Base-by-base conservation (phyloP, 106 monocot species). In the Gastrodia elata region DNA sequence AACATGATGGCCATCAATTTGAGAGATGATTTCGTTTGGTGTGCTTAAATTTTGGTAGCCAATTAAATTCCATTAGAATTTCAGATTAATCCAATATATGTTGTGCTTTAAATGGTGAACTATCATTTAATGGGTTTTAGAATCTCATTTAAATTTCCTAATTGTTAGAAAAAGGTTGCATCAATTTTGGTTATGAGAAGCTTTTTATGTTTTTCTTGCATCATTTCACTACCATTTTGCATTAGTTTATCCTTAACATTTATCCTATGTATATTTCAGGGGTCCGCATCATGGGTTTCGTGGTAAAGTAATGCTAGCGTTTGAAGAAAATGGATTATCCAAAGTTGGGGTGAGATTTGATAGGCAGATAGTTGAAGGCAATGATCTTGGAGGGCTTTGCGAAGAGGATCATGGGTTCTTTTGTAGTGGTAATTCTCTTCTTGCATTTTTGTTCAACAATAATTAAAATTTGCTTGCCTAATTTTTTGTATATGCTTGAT, bases 341-440 rank as follows among this genome's bases (percentile, higher is more conserved):
- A 98, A 98, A 89, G 74, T 98, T 86, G 98, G 93, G 65, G 93
- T 98, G 28, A 76, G 98, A 83, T 98, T 98, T 76, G 98, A 98
- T 76, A 91, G 74, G 71, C 87, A 84, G 80, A 85, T 98, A 71
- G 79, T 78, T 68, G 88, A 98, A 39, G 98, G 98, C 24, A 98
- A 83, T 79, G 92, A 98, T 82, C 88, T 98, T 73, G 98, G 98
- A 30, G 91, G 93, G 26, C 74, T 93, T 42, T 98, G 98, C 48
- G 98, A 98, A 80, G 91, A 89, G 74, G 93, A 98, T 80, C 98
- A 86, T 77, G 98, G 98, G 22, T 98, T 93, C 87, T 98, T 93
- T 65, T 93, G 93, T 79, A 41, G 76, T 80, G 88, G 93, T 93
- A 42, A 78, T 74, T 79, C 56, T 74, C 71, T 58, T 18, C 40